phyloP scores from a whole-genome alignment of 1,139 yeast species.

The Geotrichum australiense region DNA sequence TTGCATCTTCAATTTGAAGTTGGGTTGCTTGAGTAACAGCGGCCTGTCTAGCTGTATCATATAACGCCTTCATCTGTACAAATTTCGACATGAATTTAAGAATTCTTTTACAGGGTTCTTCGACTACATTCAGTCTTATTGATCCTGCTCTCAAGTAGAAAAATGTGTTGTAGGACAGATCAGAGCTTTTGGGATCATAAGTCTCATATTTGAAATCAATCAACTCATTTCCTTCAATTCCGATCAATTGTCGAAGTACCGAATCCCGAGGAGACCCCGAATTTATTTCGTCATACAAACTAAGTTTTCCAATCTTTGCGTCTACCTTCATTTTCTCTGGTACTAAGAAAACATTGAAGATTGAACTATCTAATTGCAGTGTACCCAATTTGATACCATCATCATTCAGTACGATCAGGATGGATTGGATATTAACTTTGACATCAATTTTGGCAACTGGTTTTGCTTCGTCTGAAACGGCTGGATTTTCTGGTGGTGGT shows the following conservation, averaged over 20 bases:
- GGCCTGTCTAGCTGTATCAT: constrained; percentile 81
- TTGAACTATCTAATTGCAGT: constrained; percentile 65
- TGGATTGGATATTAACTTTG: constrained; percentile 61
- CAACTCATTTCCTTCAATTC: constrained; percentile 75
- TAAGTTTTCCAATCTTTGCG: constrained; percentile 74
- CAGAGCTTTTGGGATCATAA: constrained; percentile 43
- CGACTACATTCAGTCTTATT: constrained; percentile 66
- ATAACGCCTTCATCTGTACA: constrained; percentile 76
- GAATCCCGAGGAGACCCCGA: constrained; percentile 58
- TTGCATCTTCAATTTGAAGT: constrained; percentile 57
- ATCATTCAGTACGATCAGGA: constrained; percentile 71
- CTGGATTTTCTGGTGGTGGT: constrained; percentile 1
- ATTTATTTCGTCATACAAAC: constrained; percentile 69
- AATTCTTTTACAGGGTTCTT: constrained; percentile 67
- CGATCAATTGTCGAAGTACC: constrained; percentile 55
- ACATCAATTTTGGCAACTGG: constrained; percentile 49
- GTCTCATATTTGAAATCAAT: constrained; percentile 84
- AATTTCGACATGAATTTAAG: constrained; percentile 65
- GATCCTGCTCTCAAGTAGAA: constrained; percentile 71
- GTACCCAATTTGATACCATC: constrained; percentile 81
- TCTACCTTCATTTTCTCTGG: constrained; percentile 73
- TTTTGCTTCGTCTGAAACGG: constrained; percentile 5
- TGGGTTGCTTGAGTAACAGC: constrained; percentile 66
- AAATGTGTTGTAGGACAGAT: constrained; percentile 47
- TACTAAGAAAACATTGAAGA: constrained; percentile 54